These are phyloP conservation scores for Moringa oleifera DNA, from an alignment of 345 rosid species.

Conservation along the genomic window DNA sequence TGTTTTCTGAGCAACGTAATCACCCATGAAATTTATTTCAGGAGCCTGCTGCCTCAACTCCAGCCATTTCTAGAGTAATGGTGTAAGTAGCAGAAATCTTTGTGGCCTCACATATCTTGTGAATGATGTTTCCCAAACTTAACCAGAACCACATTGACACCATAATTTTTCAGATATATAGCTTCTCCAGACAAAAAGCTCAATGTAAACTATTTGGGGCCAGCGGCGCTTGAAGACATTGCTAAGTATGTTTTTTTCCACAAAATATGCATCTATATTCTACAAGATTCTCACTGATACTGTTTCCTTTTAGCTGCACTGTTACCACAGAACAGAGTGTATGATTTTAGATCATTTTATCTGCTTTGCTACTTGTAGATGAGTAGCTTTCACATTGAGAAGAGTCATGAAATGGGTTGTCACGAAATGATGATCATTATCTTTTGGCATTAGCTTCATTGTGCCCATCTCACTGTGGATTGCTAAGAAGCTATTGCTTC, in stretches of 20 bases:
- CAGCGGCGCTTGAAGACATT: conserved; percentile 69
- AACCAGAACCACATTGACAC: conserved; percentile 1
- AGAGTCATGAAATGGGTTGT: no score
- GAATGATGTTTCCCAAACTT: background rate
- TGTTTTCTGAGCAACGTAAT: conserved; percentile 4
- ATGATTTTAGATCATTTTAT: no score
- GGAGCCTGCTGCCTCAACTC: conserved; percentile 56
- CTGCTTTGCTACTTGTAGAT: no score
- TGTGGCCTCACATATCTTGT: background rate
- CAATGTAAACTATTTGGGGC: conserved; percentile 74
- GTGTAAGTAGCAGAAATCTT: conserved; percentile 47
- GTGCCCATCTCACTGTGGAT: no score
- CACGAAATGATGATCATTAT: no score
- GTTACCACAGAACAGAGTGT: no score
- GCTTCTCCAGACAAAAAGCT: conserved; percentile 72
- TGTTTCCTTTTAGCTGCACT: no score
- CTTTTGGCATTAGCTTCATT: no score
- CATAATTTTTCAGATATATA: conserved; percentile 48
- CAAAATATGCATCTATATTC: no score
- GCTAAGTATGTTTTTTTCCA: conserved; percentile 49
- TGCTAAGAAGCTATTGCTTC: no score
- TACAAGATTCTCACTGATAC: no score
- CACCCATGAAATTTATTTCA: conserved; percentile 29
- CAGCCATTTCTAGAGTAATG: conserved; percentile 74
- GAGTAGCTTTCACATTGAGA: no score